Conservation (phyloP, 352 stramenopile species). For the Aphanomyces euteiches region DNA sequence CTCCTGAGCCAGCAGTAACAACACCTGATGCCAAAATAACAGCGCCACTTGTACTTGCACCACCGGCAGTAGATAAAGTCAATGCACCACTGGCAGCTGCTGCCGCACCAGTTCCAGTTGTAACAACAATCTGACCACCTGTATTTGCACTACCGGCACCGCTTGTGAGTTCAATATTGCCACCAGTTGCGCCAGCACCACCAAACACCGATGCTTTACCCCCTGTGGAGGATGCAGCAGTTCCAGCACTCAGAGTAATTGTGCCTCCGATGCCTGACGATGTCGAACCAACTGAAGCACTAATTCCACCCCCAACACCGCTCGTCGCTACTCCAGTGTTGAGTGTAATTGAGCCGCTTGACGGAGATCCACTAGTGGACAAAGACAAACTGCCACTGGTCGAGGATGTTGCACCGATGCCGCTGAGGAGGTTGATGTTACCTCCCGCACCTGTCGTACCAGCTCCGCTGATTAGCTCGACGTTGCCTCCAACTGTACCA, state of each 20-base stretch:
- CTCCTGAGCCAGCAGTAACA: constrained; percentile 19
- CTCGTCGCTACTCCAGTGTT: constrained; percentile 45
- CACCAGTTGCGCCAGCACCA: constrained; percentile 42
- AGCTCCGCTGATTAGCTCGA: constrained; percentile 69
- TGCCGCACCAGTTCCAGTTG: constrained; percentile 54
- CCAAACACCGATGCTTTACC: constrained; percentile 14
- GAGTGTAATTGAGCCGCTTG: constrained; percentile 53
- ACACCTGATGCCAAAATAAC: constrained; percentile 22
- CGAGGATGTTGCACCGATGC: background rate
- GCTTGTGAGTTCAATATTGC: constrained; percentile 46
- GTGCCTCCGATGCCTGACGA: constrained; percentile 55
- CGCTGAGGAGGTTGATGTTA: constrained; percentile 52
- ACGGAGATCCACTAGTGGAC: constrained; percentile 42
- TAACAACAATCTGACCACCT: constrained; percentile 66
- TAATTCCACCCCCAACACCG: constrained; percentile 55
- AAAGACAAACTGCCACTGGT: constrained; percentile 40
- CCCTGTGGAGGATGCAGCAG: constrained; percentile 44
- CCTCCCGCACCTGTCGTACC: constrained; percentile 42
- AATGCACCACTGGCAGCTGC: constrained; percentile 57
- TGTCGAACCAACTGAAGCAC: constrained; percentile 43
- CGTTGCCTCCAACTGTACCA: constrained; percentile 72
- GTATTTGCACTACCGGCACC: constrained; percentile 57
- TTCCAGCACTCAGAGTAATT: constrained; percentile 67
- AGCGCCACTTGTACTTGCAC: constrained; percentile 38
- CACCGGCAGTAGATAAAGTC: constrained; percentile 60